Evolutionary conservation across 192 early-diverging fungal genomes (phyloP).

Genomic region (Dissophora globulifera): DNA sequence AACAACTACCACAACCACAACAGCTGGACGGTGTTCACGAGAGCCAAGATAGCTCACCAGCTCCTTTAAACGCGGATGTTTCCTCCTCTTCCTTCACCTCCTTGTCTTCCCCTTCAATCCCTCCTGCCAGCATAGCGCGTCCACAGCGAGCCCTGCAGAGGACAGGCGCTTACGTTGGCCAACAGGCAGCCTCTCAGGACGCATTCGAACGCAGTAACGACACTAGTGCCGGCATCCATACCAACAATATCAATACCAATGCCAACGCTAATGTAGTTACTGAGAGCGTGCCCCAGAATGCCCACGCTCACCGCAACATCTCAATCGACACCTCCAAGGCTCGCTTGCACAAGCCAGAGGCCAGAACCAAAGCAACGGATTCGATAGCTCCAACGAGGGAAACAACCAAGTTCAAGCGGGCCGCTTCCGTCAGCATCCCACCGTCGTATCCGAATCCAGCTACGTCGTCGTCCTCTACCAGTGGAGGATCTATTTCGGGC

Average conservation of each 20-base stretch:
- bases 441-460: conserved; percentile 2
- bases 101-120: conserved; percentile 11
- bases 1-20: conserved; percentile 7
- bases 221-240: not conserved
- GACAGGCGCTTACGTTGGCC: not conserved
- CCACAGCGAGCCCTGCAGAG: conserved; percentile 24
- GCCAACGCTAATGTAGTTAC: not conserved
- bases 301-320: conserved; percentile 34
- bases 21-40: not conserved
- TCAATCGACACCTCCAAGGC: conserved; percentile 49
- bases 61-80: conserved; percentile 2
- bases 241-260: not conserved
- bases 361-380: not conserved
- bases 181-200: conserved; percentile 3
- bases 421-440: not conserved
- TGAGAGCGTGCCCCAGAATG: not conserved
- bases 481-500: not conserved
- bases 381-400: not conserved
- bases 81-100: conserved; percentile 13
- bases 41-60: not conserved
- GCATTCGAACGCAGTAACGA: conserved; percentile 12
- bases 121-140: conserved; percentile 8
- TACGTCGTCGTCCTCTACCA: not conserved
- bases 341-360: conserved; percentile 14
- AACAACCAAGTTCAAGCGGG: conserved; percentile 1